phyloP scores from a whole-genome alignment of 768 basidiomycete genomes.

The Saitozyma sp. region DNA sequence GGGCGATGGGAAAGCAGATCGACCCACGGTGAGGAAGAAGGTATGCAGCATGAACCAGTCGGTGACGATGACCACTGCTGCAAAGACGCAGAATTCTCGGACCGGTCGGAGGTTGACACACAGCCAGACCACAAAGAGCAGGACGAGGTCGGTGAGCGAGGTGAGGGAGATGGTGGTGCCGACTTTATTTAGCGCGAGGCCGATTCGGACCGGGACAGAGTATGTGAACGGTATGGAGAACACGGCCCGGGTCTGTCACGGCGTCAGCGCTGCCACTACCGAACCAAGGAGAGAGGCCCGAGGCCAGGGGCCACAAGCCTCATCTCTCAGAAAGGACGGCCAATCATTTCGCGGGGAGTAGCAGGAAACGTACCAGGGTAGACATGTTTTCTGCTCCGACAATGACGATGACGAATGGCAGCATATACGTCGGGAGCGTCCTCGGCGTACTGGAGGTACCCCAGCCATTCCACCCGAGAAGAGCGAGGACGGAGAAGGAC shows the following conservation, averaged over 20 bases:
- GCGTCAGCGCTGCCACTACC: conserved; percentile 2
- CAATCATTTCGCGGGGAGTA: no score
- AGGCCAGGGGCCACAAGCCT: no score
- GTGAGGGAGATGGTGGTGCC: conserved; percentile 92
- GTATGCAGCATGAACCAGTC: conserved; percentile 98
- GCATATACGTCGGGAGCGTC: conserved; percentile 57
- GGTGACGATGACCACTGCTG: conserved; percentile 88
- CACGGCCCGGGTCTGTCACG: conserved; percentile 25
- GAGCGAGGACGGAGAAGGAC: conserved; percentile 84
- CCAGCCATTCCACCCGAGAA: conserved; percentile 65
- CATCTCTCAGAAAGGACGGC: no score
- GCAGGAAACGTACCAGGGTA: conserved; percentile 64
- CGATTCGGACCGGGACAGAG: conserved; percentile 76
- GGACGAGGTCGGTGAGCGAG: conserved; percentile 78
- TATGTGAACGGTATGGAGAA: conserved; percentile 44
- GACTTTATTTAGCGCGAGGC: conserved; percentile 80
- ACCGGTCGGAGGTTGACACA: conserved; percentile 73
- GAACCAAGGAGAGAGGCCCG: no score
- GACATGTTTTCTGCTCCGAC: conserved; percentile 98
- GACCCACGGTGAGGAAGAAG: conserved; percentile 80
- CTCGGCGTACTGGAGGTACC: conserved; percentile 23
- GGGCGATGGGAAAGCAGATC: background rate
- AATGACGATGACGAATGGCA: conserved; percentile 92
- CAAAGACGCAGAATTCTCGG: conserved; percentile 89
- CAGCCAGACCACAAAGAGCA: conserved; percentile 73